phyloP scores from a whole-genome alignment of 148 eudicot species.

The Vaccinium macrocarpon region DNA sequence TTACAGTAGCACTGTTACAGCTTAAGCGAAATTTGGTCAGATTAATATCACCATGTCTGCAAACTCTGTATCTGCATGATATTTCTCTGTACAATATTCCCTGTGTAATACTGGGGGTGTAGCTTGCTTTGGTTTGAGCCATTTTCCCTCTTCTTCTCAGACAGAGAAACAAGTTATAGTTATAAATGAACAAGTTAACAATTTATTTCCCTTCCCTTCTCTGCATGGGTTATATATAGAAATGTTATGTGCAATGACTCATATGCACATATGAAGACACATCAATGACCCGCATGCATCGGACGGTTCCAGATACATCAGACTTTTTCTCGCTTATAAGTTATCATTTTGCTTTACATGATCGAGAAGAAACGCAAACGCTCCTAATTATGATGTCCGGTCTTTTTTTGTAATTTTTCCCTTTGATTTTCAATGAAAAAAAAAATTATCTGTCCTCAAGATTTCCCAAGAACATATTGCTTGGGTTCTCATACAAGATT shows the following conservation, averaged over 20 bases:
- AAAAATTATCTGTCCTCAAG: not conserved
- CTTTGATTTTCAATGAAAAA: not conserved
- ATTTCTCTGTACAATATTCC: not conserved
- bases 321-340: not conserved
- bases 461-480: not conserved
- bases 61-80: not conserved
- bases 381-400: too few species aligned
- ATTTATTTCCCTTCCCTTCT: not conserved
- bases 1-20: not conserved
- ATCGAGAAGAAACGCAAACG: too few species aligned
- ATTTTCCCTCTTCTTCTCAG: not conserved
- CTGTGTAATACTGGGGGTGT: not conserved
- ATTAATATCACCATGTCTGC: not conserved
- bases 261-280: not conserved
- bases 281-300: not conserved
- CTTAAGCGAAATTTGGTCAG: not conserved
- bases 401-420: not conserved
- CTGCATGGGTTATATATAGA: not conserved
- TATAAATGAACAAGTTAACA: not conserved
- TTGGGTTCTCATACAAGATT: not conserved
- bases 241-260: not conserved
- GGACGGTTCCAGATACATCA: not conserved
- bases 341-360: not conserved
- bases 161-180: not conserved
- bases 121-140: constrained; percentile 9